phyloP scores from a whole-genome alignment of 2,329 filamentous ascomycete species.

The Fusarium tanahbumbuense region DNA sequence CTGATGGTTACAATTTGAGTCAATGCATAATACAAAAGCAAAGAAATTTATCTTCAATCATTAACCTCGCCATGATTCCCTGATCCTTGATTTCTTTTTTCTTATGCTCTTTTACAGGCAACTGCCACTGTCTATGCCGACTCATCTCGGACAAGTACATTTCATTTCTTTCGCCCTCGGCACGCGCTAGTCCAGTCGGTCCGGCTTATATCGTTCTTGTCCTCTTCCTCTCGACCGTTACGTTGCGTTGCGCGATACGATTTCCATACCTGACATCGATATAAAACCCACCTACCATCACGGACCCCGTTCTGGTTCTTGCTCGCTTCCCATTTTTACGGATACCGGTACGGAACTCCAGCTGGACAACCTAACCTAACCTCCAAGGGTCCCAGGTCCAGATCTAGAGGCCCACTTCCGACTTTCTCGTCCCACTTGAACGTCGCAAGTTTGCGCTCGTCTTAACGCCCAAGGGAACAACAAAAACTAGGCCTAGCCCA shows the following conservation, averaged over 20 bases:
- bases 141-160: slow-evolving; percentile 12
- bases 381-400: slow-evolving; percentile 39
- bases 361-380: no score
- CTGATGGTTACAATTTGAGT: slow-evolving; percentile 11
- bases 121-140: no score
- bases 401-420: slow-evolving; percentile 41
- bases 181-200: slow-evolving; percentile 36
- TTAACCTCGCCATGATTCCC: slow-evolving; percentile 20
- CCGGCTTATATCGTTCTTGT: slow-evolving; percentile 26
- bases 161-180: slow-evolving; percentile 3
- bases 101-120: neutral
- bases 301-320: slow-evolving; percentile 11
- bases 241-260: slow-evolving; percentile 14
- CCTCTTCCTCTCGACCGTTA: slow-evolving; percentile 33
- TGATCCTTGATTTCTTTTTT: neutral
- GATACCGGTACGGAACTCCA: slow-evolving; percentile 6
- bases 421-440: slow-evolving; percentile 40
- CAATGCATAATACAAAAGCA: no score
- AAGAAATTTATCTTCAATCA: no score
- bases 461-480: slow-evolving; percentile 34
- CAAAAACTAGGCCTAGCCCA: slow-evolving; percentile 32
- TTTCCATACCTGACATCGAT: slow-evolving; percentile 12
- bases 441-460: slow-evolving; percentile 43
- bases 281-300: slow-evolving; percentile 17
- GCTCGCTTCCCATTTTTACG: neutral